These are phyloP conservation scores for Plasmodium adleri DNA, from an alignment of 169 alveolate species.

Conservation along the genomic window DNA sequence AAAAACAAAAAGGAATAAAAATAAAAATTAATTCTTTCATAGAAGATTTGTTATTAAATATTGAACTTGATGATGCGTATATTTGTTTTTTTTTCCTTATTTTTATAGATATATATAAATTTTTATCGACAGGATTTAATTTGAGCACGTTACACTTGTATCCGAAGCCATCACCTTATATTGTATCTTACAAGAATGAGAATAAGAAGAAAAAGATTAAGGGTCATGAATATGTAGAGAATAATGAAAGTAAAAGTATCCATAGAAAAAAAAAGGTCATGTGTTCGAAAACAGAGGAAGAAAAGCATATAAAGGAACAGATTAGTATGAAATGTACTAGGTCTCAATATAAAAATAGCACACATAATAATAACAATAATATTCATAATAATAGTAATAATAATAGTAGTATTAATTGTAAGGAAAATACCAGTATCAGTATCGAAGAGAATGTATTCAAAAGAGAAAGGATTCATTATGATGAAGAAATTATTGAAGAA, in stretches of 20 bases:
- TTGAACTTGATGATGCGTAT: conserved; percentile 76
- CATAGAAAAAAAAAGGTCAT: background rate
- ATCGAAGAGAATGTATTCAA: background rate
- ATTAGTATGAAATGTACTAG: background rate
- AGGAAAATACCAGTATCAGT: background rate
- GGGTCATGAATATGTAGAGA: background rate
- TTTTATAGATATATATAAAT: conserved; percentile 70
- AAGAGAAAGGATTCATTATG: background rate
- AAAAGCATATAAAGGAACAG: background rate
- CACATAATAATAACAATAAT: background rate
- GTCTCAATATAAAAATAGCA: no score
- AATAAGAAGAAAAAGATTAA: conserved; percentile 19
- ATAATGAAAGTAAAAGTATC: background rate
- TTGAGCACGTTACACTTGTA: conserved; percentile 73
- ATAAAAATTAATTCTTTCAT: conserved; percentile 72
- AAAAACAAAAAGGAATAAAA: conserved; percentile 74
- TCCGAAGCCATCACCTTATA: conserved; percentile 77
- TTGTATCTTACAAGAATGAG: conserved; percentile 37
- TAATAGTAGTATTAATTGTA: background rate
- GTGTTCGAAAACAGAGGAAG: background rate
- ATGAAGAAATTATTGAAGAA: background rate
- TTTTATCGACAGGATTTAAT: conserved; percentile 55
- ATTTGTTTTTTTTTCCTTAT: conserved; percentile 67
- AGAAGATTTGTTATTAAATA: conserved; percentile 59
- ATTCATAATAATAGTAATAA: background rate